phyloP scores from a whole-genome alignment of 805 yeast genomes.

The Lipomyces sp. region DNA sequence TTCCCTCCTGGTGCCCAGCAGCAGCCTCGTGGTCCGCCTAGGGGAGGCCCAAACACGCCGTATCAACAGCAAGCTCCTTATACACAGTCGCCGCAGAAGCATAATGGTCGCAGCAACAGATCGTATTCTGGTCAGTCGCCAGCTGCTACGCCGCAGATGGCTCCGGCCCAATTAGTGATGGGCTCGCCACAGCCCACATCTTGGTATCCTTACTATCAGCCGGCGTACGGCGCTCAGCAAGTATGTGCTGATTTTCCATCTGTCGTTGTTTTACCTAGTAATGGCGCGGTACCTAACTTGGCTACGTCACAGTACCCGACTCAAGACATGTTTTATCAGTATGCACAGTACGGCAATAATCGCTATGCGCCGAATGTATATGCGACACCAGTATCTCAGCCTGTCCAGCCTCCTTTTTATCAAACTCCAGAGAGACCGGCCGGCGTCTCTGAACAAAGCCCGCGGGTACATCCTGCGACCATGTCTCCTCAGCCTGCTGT shows the following conservation, averaged over 20 bases:
- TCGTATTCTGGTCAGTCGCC: slow-evolving; percentile 29
- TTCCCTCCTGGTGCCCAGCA: slow-evolving; percentile 21
- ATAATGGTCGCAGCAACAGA: slow-evolving; percentile 25
- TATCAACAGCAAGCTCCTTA: slow-evolving; percentile 19
- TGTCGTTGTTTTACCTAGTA: neutral
- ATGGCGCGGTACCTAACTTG: slow-evolving; percentile 7
- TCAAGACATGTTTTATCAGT: slow-evolving; percentile 3
- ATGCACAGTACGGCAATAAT: slow-evolving; percentile 1
- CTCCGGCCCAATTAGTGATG: slow-evolving; percentile 28
- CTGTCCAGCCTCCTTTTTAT: slow-evolving; percentile 16
- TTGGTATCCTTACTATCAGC: slow-evolving; percentile 7
- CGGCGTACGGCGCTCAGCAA: slow-evolving; percentile 10
- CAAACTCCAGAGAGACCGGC: slow-evolving; percentile 16
- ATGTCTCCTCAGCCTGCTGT: slow-evolving; percentile 18
- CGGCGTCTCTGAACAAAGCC: slow-evolving; percentile 25
- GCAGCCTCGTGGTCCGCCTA: slow-evolving; percentile 28
- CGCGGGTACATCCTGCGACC: slow-evolving; percentile 21
- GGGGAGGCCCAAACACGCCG: slow-evolving; percentile 21
- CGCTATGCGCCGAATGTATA: slow-evolving; percentile 15
- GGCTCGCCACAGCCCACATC: slow-evolving; percentile 13
- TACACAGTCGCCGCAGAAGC: slow-evolving; percentile 20
- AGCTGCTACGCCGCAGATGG: slow-evolving; percentile 31
- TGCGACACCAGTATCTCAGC: slow-evolving; percentile 8
- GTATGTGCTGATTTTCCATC: slow-evolving; percentile 3
- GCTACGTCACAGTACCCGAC: slow-evolving; percentile 8